Evolutionary conservation across 2,329 filamentous ascomycete genomes (phyloP).

Genomic region (Domatiomyces globalis): DNA sequence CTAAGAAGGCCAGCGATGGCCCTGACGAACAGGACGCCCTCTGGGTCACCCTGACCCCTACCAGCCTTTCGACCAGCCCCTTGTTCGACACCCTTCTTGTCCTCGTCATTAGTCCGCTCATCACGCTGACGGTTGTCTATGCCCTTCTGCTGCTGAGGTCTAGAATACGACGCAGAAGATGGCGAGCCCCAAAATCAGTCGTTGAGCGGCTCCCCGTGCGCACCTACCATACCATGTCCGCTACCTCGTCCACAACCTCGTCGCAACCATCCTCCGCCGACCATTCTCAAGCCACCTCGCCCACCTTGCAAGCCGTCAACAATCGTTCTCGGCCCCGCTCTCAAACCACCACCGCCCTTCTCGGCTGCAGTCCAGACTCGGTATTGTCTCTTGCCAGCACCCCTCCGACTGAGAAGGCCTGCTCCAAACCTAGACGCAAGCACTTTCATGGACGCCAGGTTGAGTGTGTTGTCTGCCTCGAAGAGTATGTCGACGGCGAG

Average conservation of each 20-base stretch:
- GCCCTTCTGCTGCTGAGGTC: constrained; percentile 74
- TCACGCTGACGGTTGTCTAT: constrained; percentile 88
- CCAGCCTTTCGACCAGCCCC: constrained; percentile 71
- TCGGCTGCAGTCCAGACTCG: constrained; percentile 8
- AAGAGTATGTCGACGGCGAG: constrained; percentile 90
- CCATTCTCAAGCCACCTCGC: constrained; percentile 59
- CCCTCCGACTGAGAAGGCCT: constrained; percentile 17
- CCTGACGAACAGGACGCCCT: constrained; percentile 47
- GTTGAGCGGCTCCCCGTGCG: constrained; percentile 89
- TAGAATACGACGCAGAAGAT: constrained; percentile 73
- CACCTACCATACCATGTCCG: constrained; percentile 76
- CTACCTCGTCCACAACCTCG: constrained; percentile 43
- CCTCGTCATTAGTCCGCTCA: constrained; percentile 81
- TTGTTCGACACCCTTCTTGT: constrained; percentile 96
- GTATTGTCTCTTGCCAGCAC: constrained; percentile 9
- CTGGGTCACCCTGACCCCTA: constrained; percentile 92
- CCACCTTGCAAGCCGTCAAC: constrained; percentile 43
- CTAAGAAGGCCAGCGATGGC: constrained; percentile 10
- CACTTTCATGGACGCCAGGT: constrained; percentile 53
- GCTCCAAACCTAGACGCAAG: constrained; percentile 32
- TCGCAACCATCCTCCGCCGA: constrained; percentile 49
- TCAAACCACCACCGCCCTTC: constrained; percentile 24
- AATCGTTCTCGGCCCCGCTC: constrained; percentile 25
- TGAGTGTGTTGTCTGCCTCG: constrained; percentile 91
- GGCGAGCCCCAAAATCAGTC: constrained; percentile 94